Conservation (phyloP, 2,329 filamentous ascomycete genomes). For the Ceratocystis smalleyi region DNA sequence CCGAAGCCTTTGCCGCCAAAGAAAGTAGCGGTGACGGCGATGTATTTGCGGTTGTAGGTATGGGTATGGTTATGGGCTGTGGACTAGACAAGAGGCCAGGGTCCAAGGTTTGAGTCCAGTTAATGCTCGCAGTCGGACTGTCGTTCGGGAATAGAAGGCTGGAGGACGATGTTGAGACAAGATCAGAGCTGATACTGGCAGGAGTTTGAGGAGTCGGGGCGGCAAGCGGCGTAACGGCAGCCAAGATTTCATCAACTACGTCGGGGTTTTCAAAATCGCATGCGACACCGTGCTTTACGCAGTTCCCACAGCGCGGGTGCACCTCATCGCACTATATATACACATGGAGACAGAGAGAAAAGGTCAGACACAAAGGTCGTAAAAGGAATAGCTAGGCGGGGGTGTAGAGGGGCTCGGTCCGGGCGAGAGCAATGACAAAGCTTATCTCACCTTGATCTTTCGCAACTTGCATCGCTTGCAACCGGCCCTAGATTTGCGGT, state of each 20-base stretch:
- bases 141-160: background rate
- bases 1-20: constrained; percentile 19
- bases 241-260: constrained; percentile 30
- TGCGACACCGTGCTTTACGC: constrained; percentile 48
- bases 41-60: constrained; percentile 1
- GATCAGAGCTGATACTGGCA: constrained; percentile 12
- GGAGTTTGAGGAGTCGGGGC: constrained; percentile 20
- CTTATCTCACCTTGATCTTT: constrained; percentile 47
- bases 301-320: constrained; percentile 50
- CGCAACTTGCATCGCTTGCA: constrained; percentile 50
- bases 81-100: constrained; percentile 15
- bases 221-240: constrained; percentile 24
- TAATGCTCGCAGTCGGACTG: constrained; percentile 1
- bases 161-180: constrained; percentile 19
- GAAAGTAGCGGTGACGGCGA: constrained; percentile 18
- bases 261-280: constrained; percentile 48
- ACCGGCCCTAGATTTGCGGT: constrained; percentile 54
- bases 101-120: constrained; percentile 6
- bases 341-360: background rate
- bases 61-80: background rate
- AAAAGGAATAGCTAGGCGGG: background rate
- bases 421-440: background rate
- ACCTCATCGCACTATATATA: constrained; percentile 44
- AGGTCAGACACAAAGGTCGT: background rate
- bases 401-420: background rate